Evolutionary conservation across 176 grass and related monocot genomes (phyloP).

Genomic region (Rhynchospora tenuis): DNA sequence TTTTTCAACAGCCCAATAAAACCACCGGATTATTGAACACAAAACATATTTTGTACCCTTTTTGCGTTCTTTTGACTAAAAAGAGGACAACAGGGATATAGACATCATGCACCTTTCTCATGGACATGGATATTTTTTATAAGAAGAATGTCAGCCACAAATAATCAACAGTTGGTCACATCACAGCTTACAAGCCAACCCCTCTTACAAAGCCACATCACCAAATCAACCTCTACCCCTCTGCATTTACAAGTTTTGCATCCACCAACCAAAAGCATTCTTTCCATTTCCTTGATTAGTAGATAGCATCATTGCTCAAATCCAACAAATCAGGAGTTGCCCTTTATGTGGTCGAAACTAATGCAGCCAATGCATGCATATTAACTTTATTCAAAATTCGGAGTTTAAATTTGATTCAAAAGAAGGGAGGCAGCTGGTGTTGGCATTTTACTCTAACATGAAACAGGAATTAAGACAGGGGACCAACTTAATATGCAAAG

Average conservation of each 20-base stretch:
- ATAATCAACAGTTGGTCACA: constrained; percentile 9
- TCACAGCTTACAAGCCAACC: constrained; percentile 18
- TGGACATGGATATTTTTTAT: neutral
- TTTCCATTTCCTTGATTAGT: constrained; percentile 7
- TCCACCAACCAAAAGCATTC: constrained; percentile 16
- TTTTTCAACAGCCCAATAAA: constrained; percentile 1
- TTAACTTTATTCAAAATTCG: neutral
- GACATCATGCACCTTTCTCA: neutral
- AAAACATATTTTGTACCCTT: neutral
- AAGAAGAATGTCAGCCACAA: neutral
- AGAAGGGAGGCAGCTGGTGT: neutral
- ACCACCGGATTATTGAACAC: neutral
- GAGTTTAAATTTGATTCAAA: neutral
- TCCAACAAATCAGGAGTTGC: neutral
- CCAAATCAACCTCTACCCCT: constrained; percentile 1
- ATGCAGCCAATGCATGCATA: neutral
- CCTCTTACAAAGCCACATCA: neutral
- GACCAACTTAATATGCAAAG: neutral
- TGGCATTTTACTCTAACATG: neutral
- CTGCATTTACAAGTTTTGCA: constrained; percentile 10
- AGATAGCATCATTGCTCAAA: neutral
- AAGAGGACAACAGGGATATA: neutral
- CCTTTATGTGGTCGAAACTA: neutral
- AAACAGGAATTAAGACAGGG: neutral
- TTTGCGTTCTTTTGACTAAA: neutral